Percentiles rank a stretch among this genome's conserved stretches.
phyloP scores from a whole-genome alignment of 306 rosid species.

The Cotoneaster glaucophyllus region DNA sequence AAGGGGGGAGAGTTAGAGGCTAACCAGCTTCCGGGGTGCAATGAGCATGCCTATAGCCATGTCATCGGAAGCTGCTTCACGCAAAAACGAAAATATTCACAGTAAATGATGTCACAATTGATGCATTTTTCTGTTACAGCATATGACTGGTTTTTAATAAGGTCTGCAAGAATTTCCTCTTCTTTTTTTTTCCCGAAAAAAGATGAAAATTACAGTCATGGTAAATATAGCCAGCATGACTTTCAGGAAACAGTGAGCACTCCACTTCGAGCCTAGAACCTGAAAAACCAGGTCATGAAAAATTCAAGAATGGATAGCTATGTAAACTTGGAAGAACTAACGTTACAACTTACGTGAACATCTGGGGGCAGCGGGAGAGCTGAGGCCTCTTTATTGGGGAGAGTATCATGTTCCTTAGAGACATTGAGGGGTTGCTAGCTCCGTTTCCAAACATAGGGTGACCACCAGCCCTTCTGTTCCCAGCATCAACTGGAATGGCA shows the following conservation, averaged over 20 bases:
- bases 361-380: constrained; percentile 77
- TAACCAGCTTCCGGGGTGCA: not conserved
- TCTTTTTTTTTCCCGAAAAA: no score
- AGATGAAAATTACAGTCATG: no score
- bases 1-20: not conserved
- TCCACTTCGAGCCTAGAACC: constrained; percentile 50
- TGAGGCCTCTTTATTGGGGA: constrained; percentile 96
- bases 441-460: constrained; percentile 56
- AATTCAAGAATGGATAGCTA: not conserved
- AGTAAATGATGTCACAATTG: not conserved
- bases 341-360: constrained; percentile 62
- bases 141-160: no score
- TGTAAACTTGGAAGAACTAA: constrained; percentile 2
- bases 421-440: constrained; percentile 65
- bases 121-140: not conserved
- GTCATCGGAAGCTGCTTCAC: no score
- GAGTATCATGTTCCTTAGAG: constrained; percentile 76
- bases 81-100: no score
- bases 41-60: no score
- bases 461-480: constrained; percentile 61
- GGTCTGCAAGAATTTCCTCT: no score
- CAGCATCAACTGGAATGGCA: constrained; percentile 46
- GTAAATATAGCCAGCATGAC: no score
- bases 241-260: no score
- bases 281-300: constrained; percentile 33